phyloP scores from a whole-genome alignment of 2,329 filamentous ascomycete genomes.

The Rhynchosporium graminicola region DNA sequence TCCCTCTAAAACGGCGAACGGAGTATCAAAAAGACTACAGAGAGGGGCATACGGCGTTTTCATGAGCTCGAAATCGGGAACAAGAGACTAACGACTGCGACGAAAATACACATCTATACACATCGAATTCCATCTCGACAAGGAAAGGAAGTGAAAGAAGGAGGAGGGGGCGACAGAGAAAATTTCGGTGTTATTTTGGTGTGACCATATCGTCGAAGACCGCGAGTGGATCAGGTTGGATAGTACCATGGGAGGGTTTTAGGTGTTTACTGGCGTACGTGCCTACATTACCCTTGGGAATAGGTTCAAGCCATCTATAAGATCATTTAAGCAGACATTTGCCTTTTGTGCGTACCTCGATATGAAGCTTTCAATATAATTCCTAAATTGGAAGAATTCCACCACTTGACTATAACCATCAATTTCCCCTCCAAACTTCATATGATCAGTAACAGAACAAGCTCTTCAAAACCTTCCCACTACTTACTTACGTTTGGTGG shows the following conservation, averaged over 20 bases:
- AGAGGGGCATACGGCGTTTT: conserved; percentile 38
- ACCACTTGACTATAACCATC: too few species aligned
- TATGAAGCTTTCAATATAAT: neutral
- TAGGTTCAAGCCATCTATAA: conserved; percentile 3
- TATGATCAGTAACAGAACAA: too few species aligned
- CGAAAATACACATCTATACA: neutral
- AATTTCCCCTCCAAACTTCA: too few species aligned
- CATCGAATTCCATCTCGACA: conserved; percentile 15
- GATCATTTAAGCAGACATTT: conserved; percentile 3
- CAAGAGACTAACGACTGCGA: conserved; percentile 8
- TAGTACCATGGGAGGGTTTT: conserved; percentile 12
- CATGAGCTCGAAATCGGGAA: conserved; percentile 17
- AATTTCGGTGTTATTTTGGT: conserved; percentile 9
- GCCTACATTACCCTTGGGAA: conserved; percentile 6
- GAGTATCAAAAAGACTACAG: conserved; percentile 38
- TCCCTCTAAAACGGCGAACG: conserved; percentile 38
- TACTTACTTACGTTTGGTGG: too few species aligned
- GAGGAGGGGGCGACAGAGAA: conserved; percentile 1
- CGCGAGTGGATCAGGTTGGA: neutral
- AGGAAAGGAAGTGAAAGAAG: neutral
- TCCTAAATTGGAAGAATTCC: too few species aligned
- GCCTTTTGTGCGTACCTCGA: neutral
- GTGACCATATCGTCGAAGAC: conserved; percentile 8
- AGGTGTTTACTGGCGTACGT: conserved; percentile 10
- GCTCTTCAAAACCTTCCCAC: too few species aligned